Evolutionary conservation across 176 grass and related monocot genomes (phyloP), one percentile per base, ranked within the genome.

Genomic region (Bothriochloa decipiens): DNA sequence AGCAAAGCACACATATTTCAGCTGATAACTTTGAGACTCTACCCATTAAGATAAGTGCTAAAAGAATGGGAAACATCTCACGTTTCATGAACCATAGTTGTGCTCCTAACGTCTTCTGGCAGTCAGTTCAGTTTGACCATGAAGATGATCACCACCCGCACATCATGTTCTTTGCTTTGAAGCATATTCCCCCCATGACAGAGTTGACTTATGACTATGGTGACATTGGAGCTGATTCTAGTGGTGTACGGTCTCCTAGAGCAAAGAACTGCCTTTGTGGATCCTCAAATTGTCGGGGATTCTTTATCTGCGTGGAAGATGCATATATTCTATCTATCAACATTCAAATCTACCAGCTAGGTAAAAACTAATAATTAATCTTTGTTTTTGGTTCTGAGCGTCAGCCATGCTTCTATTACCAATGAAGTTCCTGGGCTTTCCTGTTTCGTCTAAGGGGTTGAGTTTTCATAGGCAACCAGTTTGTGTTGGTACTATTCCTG

Each of bases 81-180:
- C 92, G 95, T 73, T 97, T 97, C 87, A 93, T 97, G 78, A 97
- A 97, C 76, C 92, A 97, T 82, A 95, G 95, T 77, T 97, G 95
- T 46, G 70, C 85, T 39, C 89, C 95, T 72, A 97, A 95, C 73
- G 37, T 91, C 70, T 91, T 97, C 63, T 97, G 95, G 92, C 95
- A 97, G 47, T 87, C 92, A 65, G 89, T 97, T 82, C 89, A 91
- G 36, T 88, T 90, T 93, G 92, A 95, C 80, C 89, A 95, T 86
- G 86, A 81, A 82, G 92, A 95, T 82, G 85, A 90, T 57, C 62
- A 49, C 17, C 77, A 81, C 50, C 92, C 92, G 1, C 95, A 97
- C 83, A 93, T 97, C 60, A 97, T 97, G 95, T 95, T 97, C 66
- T 97, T 97, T 80, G 92, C 95, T 25, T 41, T 97, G 35, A 97